Conservation (phyloP, 495 filamentous ascomycete species). For the Penicillium cinerascens region DNA sequence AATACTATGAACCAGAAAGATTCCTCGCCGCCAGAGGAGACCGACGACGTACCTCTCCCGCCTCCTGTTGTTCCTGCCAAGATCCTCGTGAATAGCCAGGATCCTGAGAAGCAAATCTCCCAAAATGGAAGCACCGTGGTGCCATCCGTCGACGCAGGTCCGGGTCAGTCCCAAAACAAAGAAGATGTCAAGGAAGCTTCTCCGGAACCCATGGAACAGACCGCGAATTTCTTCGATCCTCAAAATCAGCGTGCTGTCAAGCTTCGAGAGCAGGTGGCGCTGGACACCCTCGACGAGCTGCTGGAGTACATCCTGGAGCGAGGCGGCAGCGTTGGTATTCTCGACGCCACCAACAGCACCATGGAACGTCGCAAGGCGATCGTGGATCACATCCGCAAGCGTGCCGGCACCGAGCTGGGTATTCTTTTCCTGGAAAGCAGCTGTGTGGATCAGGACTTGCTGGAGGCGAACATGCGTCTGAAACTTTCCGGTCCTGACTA, state of each 20-base stretch:
- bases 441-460: slow-evolving; percentile 73
- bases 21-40: slow-evolving; percentile 26
- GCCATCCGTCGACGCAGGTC: slow-evolving; percentile 23
- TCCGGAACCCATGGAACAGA: slow-evolving; percentile 71
- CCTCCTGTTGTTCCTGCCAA: slow-evolving; percentile 43
- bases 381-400: slow-evolving; percentile 74
- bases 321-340: slow-evolving; percentile 91
- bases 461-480: slow-evolving; percentile 95
- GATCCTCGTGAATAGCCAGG: slow-evolving; percentile 49
- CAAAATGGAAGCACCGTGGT: slow-evolving; percentile 32
- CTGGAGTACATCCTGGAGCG: slow-evolving; percentile 79
- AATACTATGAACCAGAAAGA: slow-evolving; percentile 20
- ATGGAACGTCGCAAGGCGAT: slow-evolving; percentile 77
- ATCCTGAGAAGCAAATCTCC: slow-evolving; percentile 25
- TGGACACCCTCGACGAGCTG: slow-evolving; percentile 88
- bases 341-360: slow-evolving; percentile 97
- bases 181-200: slow-evolving; percentile 29
- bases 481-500: slow-evolving; percentile 98
- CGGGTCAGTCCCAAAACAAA: slow-evolving; percentile 19
- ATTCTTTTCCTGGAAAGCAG: slow-evolving; percentile 93
- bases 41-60: slow-evolving; percentile 25
- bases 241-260: slow-evolving; percentile 76
- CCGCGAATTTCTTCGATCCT: slow-evolving; percentile 91
- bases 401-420: slow-evolving; percentile 80
- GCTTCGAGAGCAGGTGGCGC: slow-evolving; percentile 84